phyloP scores from a whole-genome alignment of 2,329 filamentous ascomycete genomes.

The Neonectria sp. region DNA sequence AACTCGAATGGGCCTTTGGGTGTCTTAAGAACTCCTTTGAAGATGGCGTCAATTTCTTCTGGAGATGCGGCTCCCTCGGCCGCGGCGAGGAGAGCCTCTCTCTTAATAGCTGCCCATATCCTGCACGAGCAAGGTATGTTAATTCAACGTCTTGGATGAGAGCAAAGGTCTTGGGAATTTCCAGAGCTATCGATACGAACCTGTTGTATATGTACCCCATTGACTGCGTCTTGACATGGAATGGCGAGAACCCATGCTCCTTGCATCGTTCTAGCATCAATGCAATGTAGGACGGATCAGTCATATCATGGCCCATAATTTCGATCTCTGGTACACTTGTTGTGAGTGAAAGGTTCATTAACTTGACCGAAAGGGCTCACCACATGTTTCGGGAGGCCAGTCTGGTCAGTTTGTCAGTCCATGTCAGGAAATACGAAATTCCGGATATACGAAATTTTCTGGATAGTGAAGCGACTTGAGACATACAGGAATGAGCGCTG shows the following conservation, averaged over 20 bases:
- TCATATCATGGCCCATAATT: constrained; percentile 51
- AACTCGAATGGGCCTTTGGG: constrained; percentile 50
- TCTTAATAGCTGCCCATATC: constrained; percentile 53
- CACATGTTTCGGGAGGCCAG: constrained; percentile 52
- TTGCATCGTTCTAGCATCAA: constrained; percentile 47
- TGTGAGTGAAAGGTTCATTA: background rate
- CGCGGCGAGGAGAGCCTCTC: constrained; percentile 50
- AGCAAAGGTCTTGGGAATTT: background rate
- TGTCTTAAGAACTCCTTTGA: constrained; percentile 50
- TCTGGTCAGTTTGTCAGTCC: constrained; percentile 32
- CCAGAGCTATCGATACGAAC: constrained; percentile 20
- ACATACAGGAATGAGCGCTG: constrained; percentile 61
- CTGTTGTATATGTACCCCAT: constrained; percentile 54
- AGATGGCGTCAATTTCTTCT: constrained; percentile 51
- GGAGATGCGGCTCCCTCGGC: constrained; percentile 50
- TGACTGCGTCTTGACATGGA: constrained; percentile 48
- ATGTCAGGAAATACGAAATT: no score
- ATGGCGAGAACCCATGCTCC: constrained; percentile 49
- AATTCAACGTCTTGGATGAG: background rate
- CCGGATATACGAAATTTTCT: no score
- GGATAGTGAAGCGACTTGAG: background rate
- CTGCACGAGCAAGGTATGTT: constrained; percentile 22
- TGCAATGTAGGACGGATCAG: constrained; percentile 38
- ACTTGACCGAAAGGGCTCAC: constrained; percentile 23
- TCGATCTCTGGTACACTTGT: constrained; percentile 42